Evolutionary conservation across 2,329 filamentous ascomycete species (phyloP).

Genomic region (Rhytidhysteron rufulum): DNA sequence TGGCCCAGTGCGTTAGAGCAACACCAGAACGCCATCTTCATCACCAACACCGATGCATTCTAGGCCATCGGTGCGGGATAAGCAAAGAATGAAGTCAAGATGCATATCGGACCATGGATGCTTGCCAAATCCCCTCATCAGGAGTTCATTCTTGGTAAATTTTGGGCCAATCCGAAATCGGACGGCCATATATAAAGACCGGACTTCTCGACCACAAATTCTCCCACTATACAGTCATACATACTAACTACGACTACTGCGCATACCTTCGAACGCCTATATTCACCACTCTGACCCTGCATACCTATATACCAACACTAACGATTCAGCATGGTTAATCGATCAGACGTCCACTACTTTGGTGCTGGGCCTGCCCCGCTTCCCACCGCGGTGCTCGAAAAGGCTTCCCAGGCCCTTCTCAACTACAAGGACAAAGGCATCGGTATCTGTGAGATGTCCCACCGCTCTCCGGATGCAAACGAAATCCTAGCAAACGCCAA

Average conservation of each 20-base stretch:
- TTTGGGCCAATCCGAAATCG: no score
- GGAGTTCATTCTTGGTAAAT: no score
- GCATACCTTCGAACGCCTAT: not conserved
- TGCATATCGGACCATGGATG: no score
- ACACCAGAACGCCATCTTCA: no score
- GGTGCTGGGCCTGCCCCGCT: conserved; percentile 87
- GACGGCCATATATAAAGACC: no score
- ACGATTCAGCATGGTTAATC: conserved; percentile 57
- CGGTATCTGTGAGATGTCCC: conserved; percentile 84
- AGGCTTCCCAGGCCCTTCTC: conserved; percentile 70
- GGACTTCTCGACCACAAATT: no score
- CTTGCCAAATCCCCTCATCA: no score
- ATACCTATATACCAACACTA: conserved; percentile 2
- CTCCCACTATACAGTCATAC: not conserved
- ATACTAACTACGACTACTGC: not conserved
- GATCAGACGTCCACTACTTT: conserved; percentile 78
- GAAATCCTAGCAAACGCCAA: conserved; percentile 78
- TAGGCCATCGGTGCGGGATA: no score
- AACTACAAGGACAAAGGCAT: conserved; percentile 80
- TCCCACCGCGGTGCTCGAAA: conserved; percentile 75
- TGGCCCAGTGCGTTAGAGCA: no score
- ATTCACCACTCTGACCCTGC: conserved; percentile 3
- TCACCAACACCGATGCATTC: no score
- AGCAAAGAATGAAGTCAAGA: no score
- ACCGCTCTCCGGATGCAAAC: conserved; percentile 75